Evolutionary conservation across 257 asterid genomes (phyloP), one percentile per base, ranked within the genome.

Genomic region (Scutellaria baicalensis): DNA sequence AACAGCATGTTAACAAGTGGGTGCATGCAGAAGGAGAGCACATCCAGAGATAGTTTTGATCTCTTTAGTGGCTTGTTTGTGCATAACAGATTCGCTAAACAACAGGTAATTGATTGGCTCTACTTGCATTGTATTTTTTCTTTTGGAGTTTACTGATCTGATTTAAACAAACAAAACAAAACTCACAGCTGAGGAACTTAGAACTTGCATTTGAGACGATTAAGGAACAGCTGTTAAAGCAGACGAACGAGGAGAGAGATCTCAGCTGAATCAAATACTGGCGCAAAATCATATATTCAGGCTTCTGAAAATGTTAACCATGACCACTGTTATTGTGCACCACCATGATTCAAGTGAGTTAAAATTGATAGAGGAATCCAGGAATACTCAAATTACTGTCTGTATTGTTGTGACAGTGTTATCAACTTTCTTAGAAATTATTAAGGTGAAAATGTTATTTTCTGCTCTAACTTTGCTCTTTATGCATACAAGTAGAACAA

Each of bases 11-110:
- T 27, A 57, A 75, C 31, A 36, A 12, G 44, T 49, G 40, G 44
- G 6, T 64, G n/a, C 31, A 50, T 79, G 91, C 92, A 90, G 98
- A 90, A 86, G 82, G 97, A 87, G 74, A 90, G 86, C 80, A 50
- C 88, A 13, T 73, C 76, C 44, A 80, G 83, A 61, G 81, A 93
- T 69, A 90, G 96, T 68, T 85, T 86, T 74, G 97, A 93, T 84
- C 90, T 90, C 58, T 93, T 80, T 56, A 77, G 88, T 11, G 98
- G 98, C 65, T 69, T 93, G 74, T 90, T 75, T 69, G 73, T 87
- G 48, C 86, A 86, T 72, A 93, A 93, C 64, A 88, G 93, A 64
- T 93, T 90, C 40, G 92, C 97, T 58, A 77, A 75, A 77, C 75
- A 83, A 66, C 93, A 90, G 93, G 96, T 88, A 79, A 70, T 35